Evolutionary conservation across 345 rosid genomes (phyloP), one percentile per base, ranked within the genome.

Genomic region (Rhodamnia rubescens): DNA sequence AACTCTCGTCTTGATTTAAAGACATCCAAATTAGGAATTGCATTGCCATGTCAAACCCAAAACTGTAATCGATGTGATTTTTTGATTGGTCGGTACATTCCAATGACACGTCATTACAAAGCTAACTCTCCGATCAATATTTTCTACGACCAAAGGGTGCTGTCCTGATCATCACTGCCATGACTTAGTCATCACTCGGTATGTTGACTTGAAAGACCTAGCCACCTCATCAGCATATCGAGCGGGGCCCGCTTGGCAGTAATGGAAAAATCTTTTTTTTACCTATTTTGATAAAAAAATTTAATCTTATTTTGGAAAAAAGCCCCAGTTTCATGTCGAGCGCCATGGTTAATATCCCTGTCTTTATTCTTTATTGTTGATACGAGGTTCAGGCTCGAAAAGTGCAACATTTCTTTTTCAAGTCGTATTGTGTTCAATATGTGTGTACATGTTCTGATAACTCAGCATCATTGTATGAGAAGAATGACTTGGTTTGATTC

Each of bases 251-350:
- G n/a, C n/a, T n/a, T n/a, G n/a, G n/a, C n/a, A n/a, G n/a, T n/a
- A n/a, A n/a, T n/a, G n/a, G n/a, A n/a, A n/a, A n/a, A n/a, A n/a
- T n/a, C n/a, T n/a, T n/a, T n/a, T n/a, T n/a, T n/a, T n/a, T n/a
- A n/a, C n/a, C n/a, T n/a, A n/a, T n/a, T n/a, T n/a, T n/a, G n/a
- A n/a, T n/a, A n/a, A n/a, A n/a, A n/a, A n/a, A n/a, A n/a, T n/a
- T n/a, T n/a, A n/a, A n/a, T n/a, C n/a, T n/a, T n/a, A n/a, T n/a
- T n/a, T n/a, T n/a, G n/a, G n/a, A n/a, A n/a, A n/a, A n/a, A n/a
- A n/a, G n/a, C n/a, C n/a, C n/a, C n/a, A n/a, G n/a, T n/a, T 95
- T 96, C 15, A 93, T 95, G 84, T 96, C 85, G 32, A 96, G 99
- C 42, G 90, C 95, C 88, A 94, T 95, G 99, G 98, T 86, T 61